A percentile compares a stretch with the other conserved stretches of the same genome.
Conservation (phyloP, 2,329 filamentous ascomycete species). For the Phaeosphaeria sp. region DNA sequence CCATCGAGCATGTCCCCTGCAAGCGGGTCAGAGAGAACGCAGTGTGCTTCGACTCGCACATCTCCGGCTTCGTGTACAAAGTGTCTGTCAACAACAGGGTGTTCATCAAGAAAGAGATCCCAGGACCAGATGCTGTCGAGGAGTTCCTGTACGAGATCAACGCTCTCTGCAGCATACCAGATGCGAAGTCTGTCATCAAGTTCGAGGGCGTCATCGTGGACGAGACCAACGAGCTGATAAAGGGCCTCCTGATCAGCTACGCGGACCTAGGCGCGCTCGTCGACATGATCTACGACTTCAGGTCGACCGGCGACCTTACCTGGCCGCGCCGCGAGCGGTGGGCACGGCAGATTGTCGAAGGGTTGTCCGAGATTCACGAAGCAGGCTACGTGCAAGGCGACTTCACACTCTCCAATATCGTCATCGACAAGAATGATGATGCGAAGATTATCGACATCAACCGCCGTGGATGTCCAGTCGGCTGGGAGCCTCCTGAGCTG, state of each 20-base stretch:
- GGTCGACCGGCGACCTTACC: slow-evolving; percentile 60
- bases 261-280: slow-evolving; percentile 87
- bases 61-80: slow-evolving; percentile 98
- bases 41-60: slow-evolving; percentile 85
- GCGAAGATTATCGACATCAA: slow-evolving; percentile 99
- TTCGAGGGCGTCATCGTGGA: slow-evolving; percentile 91
- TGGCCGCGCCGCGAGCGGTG: slow-evolving; percentile 83
- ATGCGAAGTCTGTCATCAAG: slow-evolving; percentile 78
- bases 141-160: slow-evolving; percentile 99
- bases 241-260: slow-evolving; percentile 87
- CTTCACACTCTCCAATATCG: slow-evolving; percentile 96
- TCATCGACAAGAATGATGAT: slow-evolving; percentile 82
- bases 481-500: slow-evolving; percentile 96
- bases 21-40: slow-evolving; percentile 72
- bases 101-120: slow-evolving; percentile 98
- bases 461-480: slow-evolving; percentile 91
- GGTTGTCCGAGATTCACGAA: slow-evolving; percentile 91
- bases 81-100: slow-evolving; percentile 73
- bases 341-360: slow-evolving; percentile 89
- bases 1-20: slow-evolving; percentile 73
- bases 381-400: slow-evolving; percentile 96
- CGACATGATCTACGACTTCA: slow-evolving; percentile 85
- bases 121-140: slow-evolving; percentile 91
- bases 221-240: slow-evolving; percentile 74
- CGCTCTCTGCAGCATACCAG: slow-evolving; percentile 79